Evolutionary conservation across 129 eudicot genomes (phyloP).

Genomic region (Arctium lappa): DNA sequence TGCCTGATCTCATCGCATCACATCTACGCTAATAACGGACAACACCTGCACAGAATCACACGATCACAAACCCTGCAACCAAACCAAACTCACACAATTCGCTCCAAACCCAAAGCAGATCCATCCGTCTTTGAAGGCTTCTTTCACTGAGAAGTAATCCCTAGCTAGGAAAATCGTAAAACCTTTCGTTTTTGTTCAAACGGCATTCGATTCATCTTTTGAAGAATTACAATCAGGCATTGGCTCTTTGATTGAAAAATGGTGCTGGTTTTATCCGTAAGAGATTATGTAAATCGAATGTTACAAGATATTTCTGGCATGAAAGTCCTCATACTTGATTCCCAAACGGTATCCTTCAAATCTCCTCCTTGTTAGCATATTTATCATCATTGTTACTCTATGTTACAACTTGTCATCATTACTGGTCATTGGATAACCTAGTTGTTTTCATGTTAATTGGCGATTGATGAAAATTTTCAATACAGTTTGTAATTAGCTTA

Average conservation of each 20-base stretch:
- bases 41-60: neutral
- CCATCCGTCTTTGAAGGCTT: constrained; percentile 10
- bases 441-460: constrained; percentile 4
- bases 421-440: neutral
- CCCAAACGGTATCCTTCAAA: constrained; percentile 53
- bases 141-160: constrained; percentile 6
- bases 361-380: neutral
- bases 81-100: neutral
- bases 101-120: constrained; percentile 20
- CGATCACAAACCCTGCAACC: constrained; percentile 16
- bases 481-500: neutral
- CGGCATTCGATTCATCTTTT: constrained; percentile 7
- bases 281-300: constrained; percentile 87
- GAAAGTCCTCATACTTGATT: constrained; percentile 96
- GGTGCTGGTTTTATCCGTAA: constrained; percentile 61
- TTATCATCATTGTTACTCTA: neutral
- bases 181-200: constrained; percentile 4
- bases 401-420: neutral
- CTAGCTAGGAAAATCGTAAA: neutral
- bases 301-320: constrained; percentile 92
- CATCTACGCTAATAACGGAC: neutral
- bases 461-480: constrained; percentile 2
- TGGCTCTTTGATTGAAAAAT: constrained; percentile 27
- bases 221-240: constrained; percentile 14
- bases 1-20: constrained; percentile 11